phyloP scores from a whole-genome alignment of 2,329 filamentous ascomycete genomes.

The Cladophialophora chaetospira region DNA sequence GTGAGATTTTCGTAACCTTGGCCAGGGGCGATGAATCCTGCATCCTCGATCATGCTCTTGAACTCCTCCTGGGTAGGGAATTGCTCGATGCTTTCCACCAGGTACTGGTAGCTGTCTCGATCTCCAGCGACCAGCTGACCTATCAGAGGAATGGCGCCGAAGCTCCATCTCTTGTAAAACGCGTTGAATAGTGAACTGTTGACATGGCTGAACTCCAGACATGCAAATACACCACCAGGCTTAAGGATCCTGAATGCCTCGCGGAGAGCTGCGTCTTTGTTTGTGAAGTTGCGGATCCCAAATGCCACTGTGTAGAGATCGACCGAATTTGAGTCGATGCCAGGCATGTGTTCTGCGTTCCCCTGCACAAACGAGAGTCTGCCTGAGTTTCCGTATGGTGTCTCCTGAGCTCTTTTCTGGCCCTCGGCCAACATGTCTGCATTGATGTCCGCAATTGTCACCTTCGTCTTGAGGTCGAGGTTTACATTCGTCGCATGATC shows the following conservation, averaged over 20 bases:
- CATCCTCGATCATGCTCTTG: slow-evolving; percentile 73
- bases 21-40: slow-evolving; percentile 73
- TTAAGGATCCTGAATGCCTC: slow-evolving; percentile 89
- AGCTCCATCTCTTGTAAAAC: slow-evolving; percentile 94
- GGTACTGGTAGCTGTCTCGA: slow-evolving; percentile 94
- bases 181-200: slow-evolving; percentile 76
- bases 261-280: slow-evolving; percentile 77
- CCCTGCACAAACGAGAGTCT: slow-evolving; percentile 77
- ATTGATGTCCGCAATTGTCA: slow-evolving; percentile 96
- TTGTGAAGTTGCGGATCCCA: slow-evolving; percentile 94
- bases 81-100: slow-evolving; percentile 94
- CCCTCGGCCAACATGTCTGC: slow-evolving; percentile 90
- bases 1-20: slow-evolving; percentile 87
- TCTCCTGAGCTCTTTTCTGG: slow-evolving; percentile 69
- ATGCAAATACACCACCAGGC: slow-evolving; percentile 94
- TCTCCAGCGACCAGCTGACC: slow-evolving; percentile 94
- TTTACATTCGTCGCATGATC: slow-evolving; percentile 82
- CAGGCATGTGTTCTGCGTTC: slow-evolving; percentile 76
- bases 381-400: slow-evolving; percentile 58
- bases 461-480: slow-evolving; percentile 74
- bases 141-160: slow-evolving; percentile 89
- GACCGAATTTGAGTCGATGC: slow-evolving; percentile 69
- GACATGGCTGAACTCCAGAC: slow-evolving; percentile 91
- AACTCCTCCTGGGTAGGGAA: slow-evolving; percentile 89
- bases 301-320: slow-evolving; percentile 98